Base-by-base conservation (phyloP, 2,329 filamentous ascomycete genomes). In the Akanthomyces uredinophilus region DNA sequence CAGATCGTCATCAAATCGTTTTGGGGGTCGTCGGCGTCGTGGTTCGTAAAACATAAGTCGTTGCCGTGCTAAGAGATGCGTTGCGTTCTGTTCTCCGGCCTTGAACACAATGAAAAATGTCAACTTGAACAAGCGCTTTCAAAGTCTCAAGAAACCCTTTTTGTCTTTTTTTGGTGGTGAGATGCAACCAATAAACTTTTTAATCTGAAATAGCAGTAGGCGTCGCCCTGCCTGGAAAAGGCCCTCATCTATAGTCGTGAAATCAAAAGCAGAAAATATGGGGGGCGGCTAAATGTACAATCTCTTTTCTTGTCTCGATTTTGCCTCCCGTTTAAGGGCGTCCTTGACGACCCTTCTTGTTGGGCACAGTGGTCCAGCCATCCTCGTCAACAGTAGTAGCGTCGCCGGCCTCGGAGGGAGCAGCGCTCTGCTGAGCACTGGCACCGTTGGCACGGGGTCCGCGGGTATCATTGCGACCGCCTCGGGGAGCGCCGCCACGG, bases 351-450 rank as follows among this genome's bases (percentile, higher is more conserved):
- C 73, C 73, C 70, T 75, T 75, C 67, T 75, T 61, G 64, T 75
- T 60, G 64, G 65, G 62, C 47, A 86, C 86, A 29, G 83, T 88
- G 65, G 83, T 86, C 86, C 86, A 88, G 66, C 86, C 86, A 70
- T 88, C 85, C 43, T 85, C 84, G 52, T 84, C 82, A 55, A 77
- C 72, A 44, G 77, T 73, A 56, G 77, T 74, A 41, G 75, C 67
- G 43, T 67, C 71, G 43, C 67, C 72, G 35, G 66, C 69, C 49
- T 71, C 69, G 14, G 72, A 68, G 65, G 71, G 67, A 66, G 74
- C 63, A 69, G 74, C 69, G 70, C 75, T 70, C 66, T 75, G 75
- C 68, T 74, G 73, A 54, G 70, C 70, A 63, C 78, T 69, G 13
- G 76, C 70, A 62, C 81, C 81, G 70, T 84, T 85, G 63, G 78